Evolutionary conservation across 2,329 filamentous ascomycete genomes (phyloP).

Genomic region (Mycosphaerelloides madeirae): DNA sequence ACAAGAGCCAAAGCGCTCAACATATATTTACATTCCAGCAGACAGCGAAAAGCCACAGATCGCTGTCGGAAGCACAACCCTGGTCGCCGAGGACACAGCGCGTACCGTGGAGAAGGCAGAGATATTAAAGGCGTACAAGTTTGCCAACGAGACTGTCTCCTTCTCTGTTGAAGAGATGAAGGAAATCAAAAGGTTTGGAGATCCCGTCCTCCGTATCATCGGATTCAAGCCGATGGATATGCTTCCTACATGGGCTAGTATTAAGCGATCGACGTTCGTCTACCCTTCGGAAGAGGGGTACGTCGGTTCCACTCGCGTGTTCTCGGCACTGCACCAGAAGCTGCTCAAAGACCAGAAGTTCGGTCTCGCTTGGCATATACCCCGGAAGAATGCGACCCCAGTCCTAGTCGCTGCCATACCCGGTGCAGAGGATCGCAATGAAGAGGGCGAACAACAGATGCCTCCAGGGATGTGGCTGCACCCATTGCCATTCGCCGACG

Average conservation of each 20-base stretch:
- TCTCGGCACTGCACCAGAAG: slow-evolving; percentile 85
- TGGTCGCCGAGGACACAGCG: slow-evolving; percentile 72
- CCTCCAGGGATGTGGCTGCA: slow-evolving; percentile 86
- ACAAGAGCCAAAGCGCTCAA: slow-evolving; percentile 74
- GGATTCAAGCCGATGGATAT: slow-evolving; percentile 81
- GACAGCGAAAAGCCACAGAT: slow-evolving; percentile 82
- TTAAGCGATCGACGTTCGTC: slow-evolving; percentile 84
- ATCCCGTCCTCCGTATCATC: slow-evolving; percentile 78
- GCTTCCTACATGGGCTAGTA: slow-evolving; percentile 72
- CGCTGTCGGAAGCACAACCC: slow-evolving; percentile 66
- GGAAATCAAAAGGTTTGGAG: slow-evolving; percentile 71
- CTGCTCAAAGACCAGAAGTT: slow-evolving; percentile 74
- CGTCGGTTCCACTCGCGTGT: slow-evolving; percentile 86
- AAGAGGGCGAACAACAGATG: slow-evolving; percentile 63
- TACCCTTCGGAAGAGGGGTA: slow-evolving; percentile 89
- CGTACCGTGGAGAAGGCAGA: slow-evolving; percentile 74
- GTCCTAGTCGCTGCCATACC: slow-evolving; percentile 77
- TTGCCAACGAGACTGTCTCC: slow-evolving; percentile 82
- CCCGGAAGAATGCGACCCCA: slow-evolving; percentile 74
- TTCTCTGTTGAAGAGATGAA: slow-evolving; percentile 83
- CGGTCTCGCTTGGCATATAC: slow-evolving; percentile 83
- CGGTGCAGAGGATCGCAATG: slow-evolving; percentile 61
- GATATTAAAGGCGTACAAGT: slow-evolving; percentile 89
- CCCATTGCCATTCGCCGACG: slow-evolving; percentile 83
- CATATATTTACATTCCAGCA: slow-evolving; percentile 69